Base-by-base conservation (phyloP, 2,329 filamentous ascomycete genomes). In the Ceratocystis diversiconidia region DNA sequence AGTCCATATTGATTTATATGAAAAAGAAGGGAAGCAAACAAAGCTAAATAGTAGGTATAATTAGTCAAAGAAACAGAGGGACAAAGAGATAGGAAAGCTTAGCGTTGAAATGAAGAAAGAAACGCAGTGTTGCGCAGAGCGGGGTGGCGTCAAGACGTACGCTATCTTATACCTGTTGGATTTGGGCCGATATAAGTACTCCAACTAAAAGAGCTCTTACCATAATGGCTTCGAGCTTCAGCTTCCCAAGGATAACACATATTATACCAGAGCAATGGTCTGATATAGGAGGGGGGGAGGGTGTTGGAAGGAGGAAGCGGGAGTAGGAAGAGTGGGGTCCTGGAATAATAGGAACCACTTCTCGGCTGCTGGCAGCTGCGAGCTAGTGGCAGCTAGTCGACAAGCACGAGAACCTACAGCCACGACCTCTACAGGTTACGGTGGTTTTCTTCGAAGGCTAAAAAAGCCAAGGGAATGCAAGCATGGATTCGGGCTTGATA, bases 1-100 rank as follows among this genome's bases (percentile, higher is more conserved):
- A 67, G 32, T 67, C 66, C 66, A 67, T 67, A 28, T 28, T 65
- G 41, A 22, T 30, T 8, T 12, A 17, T 43, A n/a, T 28, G 41
- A 22, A 17, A 22, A 57, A 25, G 15, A 41, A 7, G 30, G 19
- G 12, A 25, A 25, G 44, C 15, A 15, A 43, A 57, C 46, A 19
- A 19, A 48, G 8, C 41, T 61, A 32, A 15, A 46, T n/a, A 36
- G 41, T 28, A 22, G 2, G 19, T 6, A 25, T 2, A n/a, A 32
- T 28, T 22, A n/a, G 25, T 30, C 36, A 41, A 10, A 25, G 30
- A 3, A 25, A 52, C 19, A 52, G 7, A 19, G 22, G 7, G 6
- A 19, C n/a, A 7, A 48, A 36, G 19, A 17, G 15, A 50, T 50
- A 50, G 25, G 19, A 15, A 30, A 28, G 28, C 22, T 28, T 48